Base-by-base conservation (phyloP, 78 protist genomes). In the Trichosphaerium sp. region DNA sequence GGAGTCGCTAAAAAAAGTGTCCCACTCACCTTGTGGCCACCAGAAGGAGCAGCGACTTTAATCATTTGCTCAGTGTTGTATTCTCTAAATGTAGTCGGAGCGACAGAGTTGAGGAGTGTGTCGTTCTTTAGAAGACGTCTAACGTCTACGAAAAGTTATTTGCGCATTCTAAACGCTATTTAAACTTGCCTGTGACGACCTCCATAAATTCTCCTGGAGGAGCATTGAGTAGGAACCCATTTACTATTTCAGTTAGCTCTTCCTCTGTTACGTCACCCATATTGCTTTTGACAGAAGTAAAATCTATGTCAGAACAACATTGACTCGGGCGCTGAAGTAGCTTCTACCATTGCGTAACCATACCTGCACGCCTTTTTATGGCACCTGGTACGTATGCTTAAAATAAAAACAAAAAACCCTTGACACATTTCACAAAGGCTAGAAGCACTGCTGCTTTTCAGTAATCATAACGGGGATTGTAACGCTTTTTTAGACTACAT, bases 141-240 rank as follows among this genome's bases (percentile, higher is more conserved):
- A 60, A 74, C 82, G 65, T 74, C 87, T 81, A 12, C 12, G 54
- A 28, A 62, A 44, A 28, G 23, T 8, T 25, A 8, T 8, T 34
- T 42, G 67, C 18, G n/a, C 47, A 28, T 23, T 28, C 21, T 57
- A n/a, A 18, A 34, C 21, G 62, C 18, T 39, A 10, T 4, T 40
- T 64, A 10, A 15, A 54, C 55, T 31, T 61, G 71, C 84, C 83
- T 40, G 78, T 65, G 43, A 83, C 80, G 42, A 83, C 82, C 49
- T 83, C 88, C 32, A 58, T 64, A 57, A 83, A 71, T 64, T 83
- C 88, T 10, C 88, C 82, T 40, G 88, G 83, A 43, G 88, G 88
- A 28, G 88, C 74, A 43, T 25, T 48, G 69, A 83, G 68, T 35
- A 83, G 39, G 72, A 83, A 83, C 65, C 25, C 49, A 29, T 66